Base-by-base conservation (phyloP, 495 filamentous ascomycete species). In the Ramalina intermedia region DNA sequence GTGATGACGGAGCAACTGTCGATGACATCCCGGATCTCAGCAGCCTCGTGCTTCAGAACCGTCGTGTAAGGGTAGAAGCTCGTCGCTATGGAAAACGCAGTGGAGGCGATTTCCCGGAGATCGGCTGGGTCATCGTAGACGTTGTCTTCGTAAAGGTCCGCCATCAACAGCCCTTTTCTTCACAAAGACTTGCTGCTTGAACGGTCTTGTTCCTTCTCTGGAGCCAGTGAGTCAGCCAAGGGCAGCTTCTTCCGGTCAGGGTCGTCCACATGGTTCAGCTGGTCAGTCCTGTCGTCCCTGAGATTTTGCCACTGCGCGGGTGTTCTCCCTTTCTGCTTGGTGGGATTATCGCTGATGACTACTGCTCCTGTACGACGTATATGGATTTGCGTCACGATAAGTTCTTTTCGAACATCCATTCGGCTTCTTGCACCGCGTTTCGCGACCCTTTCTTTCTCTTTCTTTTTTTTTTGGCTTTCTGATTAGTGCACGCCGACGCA, bases 1-100 rank as follows among this genome's bases (percentile, higher is more conserved):
- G 71, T 72, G 55, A 78, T 71, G 44, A 65, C 65, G 60, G 73
- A 78, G 20, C 79, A 69, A 48, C 75, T 66, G 33, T 69, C 65
- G 33, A 82, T 74, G 12, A 73, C 59, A 11, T 60, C 61, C 17
- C 75, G 75, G 45, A 82, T 74, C 42, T 76, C 74, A 7, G 71
- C 66, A n/a, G 67, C 54, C 54, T 69, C 59, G 44, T 75, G 66
- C 27, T 74, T 72, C 39, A 80, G 63, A 51, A 67, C 66, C 33
- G 65, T 62, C 35, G 69, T 62, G 57, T 80, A 80, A 14, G 60
- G 51, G 41, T 62, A 60, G 45, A 82, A 67, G 48, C 69, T 73
- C 40, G 69, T 62, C 20, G 75, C 75, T 45, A 73, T 67, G 43
- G 75, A 72, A 52, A 76, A 68, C 44, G 71, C 71, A 41, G 66